Conservation (phyloP, 768 basidiomycete genomes). For the Kwoniella sp. region DNA sequence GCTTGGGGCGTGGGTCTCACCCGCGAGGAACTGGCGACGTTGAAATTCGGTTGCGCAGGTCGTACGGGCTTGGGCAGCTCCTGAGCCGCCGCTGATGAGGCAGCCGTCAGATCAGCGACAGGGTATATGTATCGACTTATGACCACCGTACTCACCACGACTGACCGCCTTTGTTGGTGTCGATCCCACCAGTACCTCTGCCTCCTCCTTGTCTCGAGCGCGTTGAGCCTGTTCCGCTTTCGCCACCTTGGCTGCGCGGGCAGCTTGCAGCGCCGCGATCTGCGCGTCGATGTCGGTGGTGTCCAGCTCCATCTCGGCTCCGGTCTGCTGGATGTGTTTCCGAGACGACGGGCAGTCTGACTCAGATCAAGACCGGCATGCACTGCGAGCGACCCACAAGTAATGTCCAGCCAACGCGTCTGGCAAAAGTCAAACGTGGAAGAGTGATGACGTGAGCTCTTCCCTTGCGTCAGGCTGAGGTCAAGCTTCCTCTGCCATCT, state of each 20-base stretch:
- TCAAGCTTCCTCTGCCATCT: not conserved
- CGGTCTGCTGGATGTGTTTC: no score
- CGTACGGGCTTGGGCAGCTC: conserved; percentile 1
- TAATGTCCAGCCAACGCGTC: no score
- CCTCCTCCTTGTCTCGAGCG: conserved; percentile 26
- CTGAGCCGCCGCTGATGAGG: not conserved
- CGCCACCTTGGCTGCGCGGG: conserved; percentile 10
- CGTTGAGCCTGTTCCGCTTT: conserved; percentile 10
- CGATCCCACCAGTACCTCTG: conserved; percentile 32
- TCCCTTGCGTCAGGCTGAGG: not conserved
- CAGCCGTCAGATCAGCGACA: not conserved
- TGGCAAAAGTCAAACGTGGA: not conserved
- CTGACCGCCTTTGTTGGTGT: conserved; percentile 32
- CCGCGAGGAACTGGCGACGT: not conserved
- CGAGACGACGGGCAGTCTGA: no score
- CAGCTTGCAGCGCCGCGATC: conserved; percentile 30
- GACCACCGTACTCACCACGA: conserved; percentile 18
- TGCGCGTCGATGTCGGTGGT: conserved; percentile 35
- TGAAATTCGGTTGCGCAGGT: conserved; percentile 23
- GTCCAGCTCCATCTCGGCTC: conserved; percentile 19
- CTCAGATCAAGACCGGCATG: no score
- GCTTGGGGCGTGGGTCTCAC: conserved; percentile 1
- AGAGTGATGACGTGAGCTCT: not conserved
- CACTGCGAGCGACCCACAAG: no score
- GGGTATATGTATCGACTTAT: not conserved